phyloP scores from a whole-genome alignment of 192 early-diverging fungal species.

The Neocallimastix lanati region DNA sequence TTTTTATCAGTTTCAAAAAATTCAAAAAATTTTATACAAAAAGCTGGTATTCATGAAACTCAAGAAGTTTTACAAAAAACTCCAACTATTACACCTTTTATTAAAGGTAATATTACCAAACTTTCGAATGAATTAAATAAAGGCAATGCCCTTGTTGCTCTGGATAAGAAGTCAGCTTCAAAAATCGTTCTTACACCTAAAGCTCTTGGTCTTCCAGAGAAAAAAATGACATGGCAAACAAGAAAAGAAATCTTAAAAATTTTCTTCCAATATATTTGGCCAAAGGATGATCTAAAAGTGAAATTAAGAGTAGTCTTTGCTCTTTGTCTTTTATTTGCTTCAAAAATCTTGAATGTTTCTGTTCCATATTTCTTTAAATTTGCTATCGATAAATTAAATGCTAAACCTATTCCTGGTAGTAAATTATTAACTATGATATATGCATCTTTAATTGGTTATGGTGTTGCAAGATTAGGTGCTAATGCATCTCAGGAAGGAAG shows the following conservation, averaged over 20 bases:
- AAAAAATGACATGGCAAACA: not conserved
- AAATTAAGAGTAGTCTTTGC: conserved; percentile 77
- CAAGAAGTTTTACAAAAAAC: not conserved
- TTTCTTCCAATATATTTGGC: conserved; percentile 73
- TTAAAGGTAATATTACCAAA: not conserved
- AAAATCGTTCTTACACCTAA: not conserved
- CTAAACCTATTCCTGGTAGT: conserved; percentile 31
- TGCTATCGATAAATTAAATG: conserved; percentile 69
- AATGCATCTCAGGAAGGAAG: conserved; percentile 70
- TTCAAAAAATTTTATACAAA: not conserved
- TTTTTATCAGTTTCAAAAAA: not conserved
- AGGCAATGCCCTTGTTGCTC: not conserved
- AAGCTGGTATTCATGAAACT: not conserved
- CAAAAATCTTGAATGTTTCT: conserved; percentile 77
- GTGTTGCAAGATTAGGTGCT: conserved; percentile 69
- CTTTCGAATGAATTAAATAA: not conserved
- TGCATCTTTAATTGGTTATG: conserved; percentile 73
- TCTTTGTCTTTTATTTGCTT: conserved; percentile 58
- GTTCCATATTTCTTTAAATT: conserved; percentile 93
- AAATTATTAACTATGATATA: conserved; percentile 3
- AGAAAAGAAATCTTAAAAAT: conserved; percentile 40
- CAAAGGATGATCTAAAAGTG: conserved; percentile 62
- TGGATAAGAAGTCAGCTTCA: not conserved
- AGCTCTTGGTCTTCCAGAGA: not conserved
- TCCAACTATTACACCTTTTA: not conserved